Evolutionary conservation across 1,284 basidiomycete genomes (phyloP).

Genomic region (Naganishia albida): DNA sequence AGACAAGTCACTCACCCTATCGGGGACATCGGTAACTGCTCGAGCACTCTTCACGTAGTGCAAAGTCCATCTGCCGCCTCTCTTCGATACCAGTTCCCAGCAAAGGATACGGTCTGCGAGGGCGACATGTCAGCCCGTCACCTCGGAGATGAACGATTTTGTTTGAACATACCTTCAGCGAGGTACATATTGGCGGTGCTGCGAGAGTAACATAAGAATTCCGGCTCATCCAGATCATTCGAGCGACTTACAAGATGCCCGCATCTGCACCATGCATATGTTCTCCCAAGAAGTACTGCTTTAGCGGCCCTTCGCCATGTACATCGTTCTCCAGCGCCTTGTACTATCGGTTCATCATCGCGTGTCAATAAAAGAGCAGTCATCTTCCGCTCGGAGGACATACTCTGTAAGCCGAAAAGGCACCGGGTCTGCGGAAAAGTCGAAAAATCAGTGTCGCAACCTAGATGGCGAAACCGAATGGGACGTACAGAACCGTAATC

Average conservation of each 20-base stretch:
- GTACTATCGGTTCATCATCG: constrained; percentile 56
- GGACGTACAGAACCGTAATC: constrained; percentile 71
- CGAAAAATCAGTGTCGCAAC: background rate
- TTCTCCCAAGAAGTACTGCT: constrained; percentile 94
- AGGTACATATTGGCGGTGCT: constrained; percentile 91
- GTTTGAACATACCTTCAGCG: constrained; percentile 68
- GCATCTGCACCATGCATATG: constrained; percentile 80
- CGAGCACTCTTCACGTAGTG: constrained; percentile 93
- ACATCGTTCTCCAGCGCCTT: constrained; percentile 85
- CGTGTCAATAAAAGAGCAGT: background rate
- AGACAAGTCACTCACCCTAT: constrained; percentile 60
- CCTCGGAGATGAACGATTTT: background rate
- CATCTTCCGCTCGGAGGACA: constrained; percentile 23
- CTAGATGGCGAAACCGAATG: too few species aligned
- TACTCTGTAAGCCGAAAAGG: constrained; percentile 81
- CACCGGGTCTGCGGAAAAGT: constrained; percentile 63
- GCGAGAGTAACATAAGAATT: background rate
- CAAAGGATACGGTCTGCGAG: constrained; percentile 67
- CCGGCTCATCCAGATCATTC: too few species aligned
- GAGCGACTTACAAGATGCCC: constrained; percentile 34
- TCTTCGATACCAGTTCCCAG: constrained; percentile 90
- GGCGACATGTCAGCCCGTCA: constrained; percentile 15
- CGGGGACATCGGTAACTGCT: constrained; percentile 88
- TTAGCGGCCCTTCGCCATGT: constrained; percentile 79
- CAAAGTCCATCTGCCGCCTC: constrained; percentile 79